Percentiles rank a stretch among this genome's conserved stretches.
Conservation (phyloP, 2,329 filamentous ascomycete genomes). For the Alternaria gansuensis region DNA sequence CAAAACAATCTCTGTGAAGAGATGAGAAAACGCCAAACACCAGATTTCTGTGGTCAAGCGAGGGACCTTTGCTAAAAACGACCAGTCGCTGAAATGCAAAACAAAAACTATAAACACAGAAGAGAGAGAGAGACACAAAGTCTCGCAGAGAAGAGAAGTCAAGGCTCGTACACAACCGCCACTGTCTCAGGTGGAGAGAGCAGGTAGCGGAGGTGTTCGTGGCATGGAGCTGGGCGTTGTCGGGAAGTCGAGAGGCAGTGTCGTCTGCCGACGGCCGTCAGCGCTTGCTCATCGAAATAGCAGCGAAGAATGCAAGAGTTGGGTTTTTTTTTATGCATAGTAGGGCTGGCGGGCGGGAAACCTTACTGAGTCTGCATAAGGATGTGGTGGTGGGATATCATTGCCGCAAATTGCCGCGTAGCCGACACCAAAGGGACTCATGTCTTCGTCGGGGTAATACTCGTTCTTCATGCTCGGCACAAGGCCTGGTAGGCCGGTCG, state of each 20-base stretch:
- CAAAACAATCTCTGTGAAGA: constrained; percentile 13
- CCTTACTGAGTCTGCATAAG: constrained; percentile 78
- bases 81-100: constrained; percentile 52
- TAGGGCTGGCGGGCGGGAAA: constrained; percentile 55
- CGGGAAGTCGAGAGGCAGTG: constrained; percentile 70
- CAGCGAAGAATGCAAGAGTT: constrained; percentile 39
- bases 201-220: constrained; percentile 66
- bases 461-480: constrained; percentile 72
- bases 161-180: constrained; percentile 11
- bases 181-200: constrained; percentile 34
- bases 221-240: constrained; percentile 78
- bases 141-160: constrained; percentile 27
- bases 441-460: constrained; percentile 65
- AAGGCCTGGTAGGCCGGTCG: constrained; percentile 70
- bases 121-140: constrained; percentile 37
- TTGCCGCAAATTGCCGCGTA: constrained; percentile 71
- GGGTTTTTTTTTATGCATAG: constrained; percentile 44
- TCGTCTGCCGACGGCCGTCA: constrained; percentile 65
- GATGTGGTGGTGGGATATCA: constrained; percentile 67
- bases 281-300: constrained; percentile 45
- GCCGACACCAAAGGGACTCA: constrained; percentile 72
- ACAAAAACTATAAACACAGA: constrained; percentile 40
- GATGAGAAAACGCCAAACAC: constrained; percentile 39
- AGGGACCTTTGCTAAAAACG: constrained; percentile 42
- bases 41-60: constrained; percentile 43